Base-by-base conservation (phyloP, 352 stramenopile species). In the Phytophthora fragariaefolia region DNA sequence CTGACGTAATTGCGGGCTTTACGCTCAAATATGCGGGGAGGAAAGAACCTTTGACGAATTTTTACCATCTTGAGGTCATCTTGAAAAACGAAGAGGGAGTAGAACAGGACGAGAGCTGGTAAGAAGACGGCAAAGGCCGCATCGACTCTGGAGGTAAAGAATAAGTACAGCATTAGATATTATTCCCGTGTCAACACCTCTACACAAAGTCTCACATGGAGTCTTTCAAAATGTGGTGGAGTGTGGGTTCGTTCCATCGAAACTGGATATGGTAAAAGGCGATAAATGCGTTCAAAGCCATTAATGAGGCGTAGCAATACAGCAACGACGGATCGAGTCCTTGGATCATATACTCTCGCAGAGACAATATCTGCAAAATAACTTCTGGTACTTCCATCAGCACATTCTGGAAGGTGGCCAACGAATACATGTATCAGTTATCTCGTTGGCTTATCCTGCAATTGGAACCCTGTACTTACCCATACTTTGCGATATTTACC, bases 21-120 rank as follows among this genome's bases (percentile, higher is more conserved):
- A 0, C 77, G 77, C 34, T 85, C 77, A 46, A 73, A 80, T 1
- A 48, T 47, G 5, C 70, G 53, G 1, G 74, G 64, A 28, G 74
- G 77, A n/a, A 85, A 81, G 46, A 73, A 85, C 7, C 51, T 36
- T 30, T 81, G 66, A 1, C 64, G 59, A 27, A 83, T 77, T 18
- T 66, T 59, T n/a, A 85, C 71, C 7, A 46, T 9, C 15, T 36
- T 47, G 6, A 85, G 74, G 6, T 76, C 72, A 2, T 70, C 74
- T 27, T 76, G 71, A 34, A 85, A 85, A 0, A 56, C 40, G 0
- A 20, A 38, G 15, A 85, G 32, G 0, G 68, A 73, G 38, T 78
- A 69, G 1, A 71, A n/a, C 6, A 83, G 46, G 6, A 72, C 64
- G 3, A 77, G 28, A 0, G 66, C 68, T 23, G 77, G 77, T 46